Conservation (phyloP, 345 rosid species). For the Laguncularia racemosa region DNA sequence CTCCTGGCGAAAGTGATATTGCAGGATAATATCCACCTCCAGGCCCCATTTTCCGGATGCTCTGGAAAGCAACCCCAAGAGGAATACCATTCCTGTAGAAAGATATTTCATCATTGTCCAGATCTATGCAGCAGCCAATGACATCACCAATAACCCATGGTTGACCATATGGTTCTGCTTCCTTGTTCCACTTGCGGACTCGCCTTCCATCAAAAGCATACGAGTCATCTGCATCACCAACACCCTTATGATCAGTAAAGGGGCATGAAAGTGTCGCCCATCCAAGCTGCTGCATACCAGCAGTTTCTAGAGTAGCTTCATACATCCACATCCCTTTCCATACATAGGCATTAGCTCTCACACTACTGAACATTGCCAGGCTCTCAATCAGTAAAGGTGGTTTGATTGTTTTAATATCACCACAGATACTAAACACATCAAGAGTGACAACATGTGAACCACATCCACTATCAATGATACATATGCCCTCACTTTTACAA, state of each 20-base stretch:
- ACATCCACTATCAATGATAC: slow-evolving; percentile 34
- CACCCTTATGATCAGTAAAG: slow-evolving; percentile 88
- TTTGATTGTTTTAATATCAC: slow-evolving; percentile 62
- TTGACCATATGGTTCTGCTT: slow-evolving; percentile 74
- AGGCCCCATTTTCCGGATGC: slow-evolving; percentile 74
- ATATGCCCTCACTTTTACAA: slow-evolving; percentile 50
- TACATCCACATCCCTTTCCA: slow-evolving; percentile 99
- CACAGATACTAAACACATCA: slow-evolving; percentile 67
- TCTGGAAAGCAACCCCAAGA: slow-evolving; percentile 74
- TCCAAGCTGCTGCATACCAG: slow-evolving; percentile 91
- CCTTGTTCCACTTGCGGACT: slow-evolving; percentile 85
- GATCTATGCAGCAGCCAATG: slow-evolving; percentile 89
- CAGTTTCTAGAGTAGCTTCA: slow-evolving; percentile 85
- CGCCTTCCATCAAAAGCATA: slow-evolving; percentile 97
- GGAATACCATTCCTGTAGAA: slow-evolving; percentile 79
- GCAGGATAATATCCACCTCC: slow-evolving; percentile 90
- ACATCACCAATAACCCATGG: slow-evolving; percentile 90
- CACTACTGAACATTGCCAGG: slow-evolving; percentile 77
- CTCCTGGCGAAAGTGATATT: slow-evolving; percentile 86
- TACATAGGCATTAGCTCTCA: slow-evolving; percentile 75
- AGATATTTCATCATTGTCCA: slow-evolving; percentile 60
- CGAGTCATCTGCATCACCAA: slow-evolving; percentile 97
- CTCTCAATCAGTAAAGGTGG: slow-evolving; percentile 81
- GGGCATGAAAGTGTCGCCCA: slow-evolving; percentile 94
- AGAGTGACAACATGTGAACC: slow-evolving; percentile 49